phyloP scores from a whole-genome alignment of 805 yeast species.

The Priceomyces fermenticarens region DNA sequence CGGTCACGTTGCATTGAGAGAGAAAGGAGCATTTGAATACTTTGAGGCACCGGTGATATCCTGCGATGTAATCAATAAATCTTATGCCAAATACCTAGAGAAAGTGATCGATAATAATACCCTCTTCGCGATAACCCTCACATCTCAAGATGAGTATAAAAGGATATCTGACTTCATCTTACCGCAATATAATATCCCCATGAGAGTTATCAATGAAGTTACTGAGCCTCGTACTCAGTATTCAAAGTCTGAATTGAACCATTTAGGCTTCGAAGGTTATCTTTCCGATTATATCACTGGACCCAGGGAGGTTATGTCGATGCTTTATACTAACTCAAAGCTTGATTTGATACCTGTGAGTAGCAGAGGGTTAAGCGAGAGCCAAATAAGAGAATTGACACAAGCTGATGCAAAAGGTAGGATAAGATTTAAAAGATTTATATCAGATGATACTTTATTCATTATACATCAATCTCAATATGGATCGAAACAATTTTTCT shows the following conservation, averaged over 20 bases:
- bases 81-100: slow-evolving; percentile 55
- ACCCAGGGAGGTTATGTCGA: slow-evolving; percentile 65
- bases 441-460: slow-evolving; percentile 56
- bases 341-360: slow-evolving; percentile 63
- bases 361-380: slow-evolving; percentile 38
- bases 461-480: slow-evolving; percentile 56
- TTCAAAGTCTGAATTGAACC: slow-evolving; percentile 29
- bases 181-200: slow-evolving; percentile 46
- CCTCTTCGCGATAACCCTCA: slow-evolving; percentile 62
- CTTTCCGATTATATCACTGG: slow-evolving; percentile 70
- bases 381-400: slow-evolving; percentile 36
- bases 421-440: slow-evolving; percentile 51
- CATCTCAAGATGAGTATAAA: slow-evolving; percentile 47
- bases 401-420: slow-evolving; percentile 36
- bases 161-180: slow-evolving; percentile 36
- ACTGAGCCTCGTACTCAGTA: slow-evolving; percentile 17
- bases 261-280: slow-evolving; percentile 77
- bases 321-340: slow-evolving; percentile 57
- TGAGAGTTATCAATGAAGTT: slow-evolving; percentile 44
- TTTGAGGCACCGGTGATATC: slow-evolving; percentile 76
- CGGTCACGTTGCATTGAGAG: slow-evolving; percentile 40
- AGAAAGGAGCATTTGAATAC: slow-evolving; percentile 40
- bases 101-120: slow-evolving; percentile 53
- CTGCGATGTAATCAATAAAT: slow-evolving; percentile 49
- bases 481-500: slow-evolving; percentile 55